phyloP scores from a whole-genome alignment of 176 grass and related monocot species.

The Hordeum vulgare region MorexV3_pseudomolecules_assembly NC_058519.1:428551021-428551520 shows the following conservation, averaged over 20 bases:
- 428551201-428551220: too few relatives aligned
- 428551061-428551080: neutral
- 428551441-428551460: neutral
- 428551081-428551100: neutral
- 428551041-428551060: too few relatives aligned
- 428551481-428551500: neutral
- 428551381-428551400: neutral
- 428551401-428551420: neutral
- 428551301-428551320: neutral
- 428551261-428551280: too few relatives aligned
- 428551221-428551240: too few relatives aligned
- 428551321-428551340: neutral
- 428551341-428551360: neutral
- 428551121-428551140: neutral
- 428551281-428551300: neutral
- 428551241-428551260: too few relatives aligned
- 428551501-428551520: neutral
- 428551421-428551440: neutral
- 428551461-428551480: neutral
- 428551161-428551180: neutral
- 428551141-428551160: neutral
- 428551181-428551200: too few relatives aligned
- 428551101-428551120: neutral
- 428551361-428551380: neutral
- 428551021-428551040: too few relatives aligned